Conservation (phyloP, 257 asterid species). For the Forsythia suspensa region DNA sequence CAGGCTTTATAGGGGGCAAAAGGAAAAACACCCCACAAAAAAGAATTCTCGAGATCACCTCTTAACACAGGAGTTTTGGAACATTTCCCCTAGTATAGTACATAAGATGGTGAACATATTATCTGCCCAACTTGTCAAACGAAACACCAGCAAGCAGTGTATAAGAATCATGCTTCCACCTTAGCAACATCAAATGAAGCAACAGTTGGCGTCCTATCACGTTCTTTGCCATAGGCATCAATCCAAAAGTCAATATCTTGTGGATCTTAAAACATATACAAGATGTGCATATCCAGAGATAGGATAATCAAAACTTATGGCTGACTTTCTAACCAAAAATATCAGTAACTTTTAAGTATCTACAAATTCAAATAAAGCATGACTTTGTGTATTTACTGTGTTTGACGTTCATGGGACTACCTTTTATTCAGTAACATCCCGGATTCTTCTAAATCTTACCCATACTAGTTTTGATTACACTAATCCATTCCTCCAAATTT, state of each 20-base stretch:
- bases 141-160: slow-evolving; percentile 3
- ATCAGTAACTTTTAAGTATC: not conserved
- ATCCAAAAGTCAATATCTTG: not conserved
- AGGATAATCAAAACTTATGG: not conserved
- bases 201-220: no score
- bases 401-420: not conserved
- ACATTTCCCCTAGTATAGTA: not conserved
- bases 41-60: not conserved
- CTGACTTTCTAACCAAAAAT: not conserved
- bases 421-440: not conserved
- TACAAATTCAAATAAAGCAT: not conserved
- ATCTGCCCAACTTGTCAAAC: not conserved
- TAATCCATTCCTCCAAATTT: not conserved
- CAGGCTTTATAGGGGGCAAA: not conserved
- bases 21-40: not conserved
- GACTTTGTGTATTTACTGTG: not conserved
- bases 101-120: not conserved
- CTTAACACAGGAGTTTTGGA: not conserved
- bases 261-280: not conserved
- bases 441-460: not conserved
- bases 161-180: not conserved
- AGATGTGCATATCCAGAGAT: not conserved
- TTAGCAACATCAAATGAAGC: not conserved
- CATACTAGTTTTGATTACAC: not conserved
- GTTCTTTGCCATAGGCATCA: not conserved